Evolutionary conservation across 2,329 filamentous ascomycete genomes (phyloP), one percentile per base, ranked within the genome.

Genomic region (Phaeoacremonium minimum): DNA sequence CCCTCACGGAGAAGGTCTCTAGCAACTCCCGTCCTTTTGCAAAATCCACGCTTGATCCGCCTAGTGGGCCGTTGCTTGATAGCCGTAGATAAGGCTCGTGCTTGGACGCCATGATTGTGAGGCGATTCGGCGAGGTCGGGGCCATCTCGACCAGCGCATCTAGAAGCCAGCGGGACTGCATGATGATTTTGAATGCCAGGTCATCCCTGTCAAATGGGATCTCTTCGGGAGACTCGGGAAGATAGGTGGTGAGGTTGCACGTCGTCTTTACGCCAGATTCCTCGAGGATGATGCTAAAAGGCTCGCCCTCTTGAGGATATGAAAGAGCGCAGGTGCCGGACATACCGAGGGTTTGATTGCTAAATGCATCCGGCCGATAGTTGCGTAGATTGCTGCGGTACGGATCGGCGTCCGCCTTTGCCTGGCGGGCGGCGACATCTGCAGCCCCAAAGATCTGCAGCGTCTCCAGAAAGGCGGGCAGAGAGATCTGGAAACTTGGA

Each of bases 381-480:
- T 77, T 78, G 34, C 76, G 71, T 28, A 80, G 59, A 47, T 79
- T 80, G 58, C 75, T 79, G 43, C 71, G 73, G 50, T 80, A 81
- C 1, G 69, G 66, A 44, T 83, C 78, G 40, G 72, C 64, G 11
- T 82, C 78, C 6, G 72, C 65, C 50, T 74, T 80, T 34, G 73
- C 68, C 33, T 74, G 66, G 44, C 75, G 74, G 28, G 67, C 69
- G 6, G 77, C 67, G 12, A 80, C 71, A 46, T 87, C 85, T 31
- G 90, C 77, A n/a, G 90, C 80, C 33, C 88, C 88, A 53, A 98
- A 95, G 33, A 98, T 97, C 53, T 96, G 91, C 7, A 98, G 73
- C 1, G 91, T 95, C 64, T 97, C 93, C 36, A 98, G 77, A 4
- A 98, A 75, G 14, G 91, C 87, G 5, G 83, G 74, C 7, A 98